A percentile compares a stretch with the other conserved stretches of the same genome.
phyloP scores from a whole-genome alignment of 2,329 filamentous ascomycete genomes.

The Nigrospora osmanthi region DNA sequence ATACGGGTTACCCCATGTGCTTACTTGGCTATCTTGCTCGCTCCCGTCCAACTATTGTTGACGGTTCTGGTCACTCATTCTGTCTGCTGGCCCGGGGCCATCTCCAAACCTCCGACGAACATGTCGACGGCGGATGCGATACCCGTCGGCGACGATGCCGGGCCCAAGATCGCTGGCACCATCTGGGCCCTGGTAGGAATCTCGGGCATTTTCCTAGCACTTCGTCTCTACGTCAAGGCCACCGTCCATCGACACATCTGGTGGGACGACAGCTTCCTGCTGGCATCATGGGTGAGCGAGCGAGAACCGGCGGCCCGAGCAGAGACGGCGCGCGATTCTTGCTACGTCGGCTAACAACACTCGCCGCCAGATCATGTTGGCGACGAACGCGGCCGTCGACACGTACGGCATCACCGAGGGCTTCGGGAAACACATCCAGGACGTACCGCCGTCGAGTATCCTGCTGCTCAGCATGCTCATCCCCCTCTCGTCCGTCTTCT shows the following conservation, averaged over 20 bases:
- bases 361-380: not conserved
- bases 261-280: constrained; percentile 5
- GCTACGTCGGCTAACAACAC: not conserved
- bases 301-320: not conserved
- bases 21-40: too few relatives aligned
- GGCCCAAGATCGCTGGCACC: constrained; percentile 1
- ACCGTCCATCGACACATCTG: constrained; percentile 1
- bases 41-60: too few relatives aligned
- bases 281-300: constrained; percentile 3
- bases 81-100: too few relatives aligned
- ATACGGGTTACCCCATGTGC: too few relatives aligned
- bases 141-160: not conserved
- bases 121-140: not conserved
- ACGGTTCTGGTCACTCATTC: too few relatives aligned
- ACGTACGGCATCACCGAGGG: constrained; percentile 3
- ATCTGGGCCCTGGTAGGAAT: constrained; percentile 4
- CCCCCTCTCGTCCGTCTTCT: constrained; percentile 1
- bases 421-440: constrained; percentile 2
- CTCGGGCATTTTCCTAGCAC: constrained; percentile 1
- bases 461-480: not conserved
- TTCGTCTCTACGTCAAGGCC: constrained; percentile 2
- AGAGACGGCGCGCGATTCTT: not conserved
- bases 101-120: not conserved
- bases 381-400: not conserved
- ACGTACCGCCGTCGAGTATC: not conserved